Percentiles rank a stretch among this genome's conserved stretches.
These are phyloP conservation scores for Hyphopichia wangnamkhiaoensis DNA, from an alignment of 1,139 yeast genomes.

Conservation along the genomic window DNA sequence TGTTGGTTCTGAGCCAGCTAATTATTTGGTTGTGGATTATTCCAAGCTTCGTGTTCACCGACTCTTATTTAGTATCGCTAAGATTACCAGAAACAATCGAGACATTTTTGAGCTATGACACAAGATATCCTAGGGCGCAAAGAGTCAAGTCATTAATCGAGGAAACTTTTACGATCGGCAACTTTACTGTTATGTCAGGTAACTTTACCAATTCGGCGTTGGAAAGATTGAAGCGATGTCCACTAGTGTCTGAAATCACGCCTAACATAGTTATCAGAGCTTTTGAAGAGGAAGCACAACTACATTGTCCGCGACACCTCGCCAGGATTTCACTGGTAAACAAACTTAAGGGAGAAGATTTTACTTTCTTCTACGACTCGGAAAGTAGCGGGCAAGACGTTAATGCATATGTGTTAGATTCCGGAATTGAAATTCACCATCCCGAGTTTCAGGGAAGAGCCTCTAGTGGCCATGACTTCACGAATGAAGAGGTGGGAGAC, in stretches of 20 bases:
- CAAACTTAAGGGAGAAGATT: conserved; percentile 21
- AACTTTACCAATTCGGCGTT: conserved; percentile 52
- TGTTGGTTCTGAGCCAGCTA: neutral
- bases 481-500: conserved; percentile 64
- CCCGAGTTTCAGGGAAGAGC: conserved; percentile 72
- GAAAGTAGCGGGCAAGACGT: conserved; percentile 43
- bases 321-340: conserved; percentile 60
- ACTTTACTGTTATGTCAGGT: conserved; percentile 65
- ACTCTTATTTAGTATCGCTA: conserved; percentile 26
- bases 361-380: conserved; percentile 28
- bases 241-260: conserved; percentile 56
- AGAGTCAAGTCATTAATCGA: conserved; percentile 47
- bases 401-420: conserved; percentile 77
- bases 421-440: conserved; percentile 62
- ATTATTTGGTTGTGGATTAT: neutral
- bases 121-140: conserved; percentile 28
- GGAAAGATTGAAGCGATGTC: conserved; percentile 47
- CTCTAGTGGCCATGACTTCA: conserved; percentile 56
- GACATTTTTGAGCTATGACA: conserved; percentile 39
- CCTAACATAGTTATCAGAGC: conserved; percentile 58
- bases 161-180: conserved; percentile 56
- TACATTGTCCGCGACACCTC: conserved; percentile 66
- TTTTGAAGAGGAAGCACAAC: conserved; percentile 31
- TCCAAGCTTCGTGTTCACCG: neutral
- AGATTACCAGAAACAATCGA: conserved; percentile 34